These are phyloP conservation scores for Choiromyces venosus DNA, from an alignment of 495 filamentous ascomycete genomes.

Conservation along the genomic window DNA sequence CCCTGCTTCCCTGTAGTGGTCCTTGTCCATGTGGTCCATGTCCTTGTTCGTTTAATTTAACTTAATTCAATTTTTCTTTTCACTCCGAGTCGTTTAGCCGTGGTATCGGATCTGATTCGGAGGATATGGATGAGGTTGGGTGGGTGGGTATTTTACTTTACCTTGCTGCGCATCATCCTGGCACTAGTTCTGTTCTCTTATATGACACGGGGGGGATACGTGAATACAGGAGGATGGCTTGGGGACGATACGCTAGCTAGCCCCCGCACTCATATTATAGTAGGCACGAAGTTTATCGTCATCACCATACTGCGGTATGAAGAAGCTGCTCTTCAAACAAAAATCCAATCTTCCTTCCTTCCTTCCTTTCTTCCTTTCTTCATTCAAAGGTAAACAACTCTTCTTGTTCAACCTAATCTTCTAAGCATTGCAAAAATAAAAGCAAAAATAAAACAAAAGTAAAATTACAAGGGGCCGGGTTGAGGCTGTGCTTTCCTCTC, in stretches of 20 bases:
- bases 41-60: background rate
- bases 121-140: background rate
- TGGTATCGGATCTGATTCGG: constrained; percentile 3
- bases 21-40: no score
- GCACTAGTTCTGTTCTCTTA: background rate
- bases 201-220: background rate
- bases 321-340: background rate
- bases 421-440: no score
- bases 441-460: background rate
- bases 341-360: background rate
- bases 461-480: background rate
- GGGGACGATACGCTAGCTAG: no score
- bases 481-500: background rate
- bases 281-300: no score
- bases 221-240: background rate
- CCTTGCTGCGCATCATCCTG: constrained; percentile 1
- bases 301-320: background rate
- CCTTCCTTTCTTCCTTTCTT: no score
- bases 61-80: background rate
- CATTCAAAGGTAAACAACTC: background rate
- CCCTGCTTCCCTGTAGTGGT: no score
- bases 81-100: background rate
- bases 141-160: no score
- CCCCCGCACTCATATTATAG: no score
- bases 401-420: background rate